Evolutionary conservation across 495 filamentous ascomycete species (phyloP).

Genomic region (Tirmania nivea): DNA sequence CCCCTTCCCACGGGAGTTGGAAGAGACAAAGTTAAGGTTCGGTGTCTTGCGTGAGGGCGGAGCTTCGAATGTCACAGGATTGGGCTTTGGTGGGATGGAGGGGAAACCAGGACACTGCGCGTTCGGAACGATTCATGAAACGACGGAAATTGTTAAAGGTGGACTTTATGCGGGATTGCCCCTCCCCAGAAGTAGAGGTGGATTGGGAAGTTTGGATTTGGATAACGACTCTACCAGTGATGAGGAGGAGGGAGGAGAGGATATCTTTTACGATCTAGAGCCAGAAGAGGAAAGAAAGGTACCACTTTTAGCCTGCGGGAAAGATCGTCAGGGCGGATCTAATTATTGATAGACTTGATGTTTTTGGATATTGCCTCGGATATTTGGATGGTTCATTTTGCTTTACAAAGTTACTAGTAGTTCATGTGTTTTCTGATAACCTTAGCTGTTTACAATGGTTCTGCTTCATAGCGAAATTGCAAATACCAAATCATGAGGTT

Average conservation of each 20-base stretch:
- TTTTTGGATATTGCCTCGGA: too few species aligned
- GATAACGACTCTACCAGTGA: neutral
- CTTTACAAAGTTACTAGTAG: too few species aligned
- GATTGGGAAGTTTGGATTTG: neutral
- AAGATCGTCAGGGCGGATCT: too few species aligned
- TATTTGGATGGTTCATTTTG: too few species aligned
- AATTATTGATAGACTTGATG: too few species aligned
- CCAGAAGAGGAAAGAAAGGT: neutral
- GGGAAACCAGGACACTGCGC: neutral
- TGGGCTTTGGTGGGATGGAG: neutral
- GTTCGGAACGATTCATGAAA: neutral
- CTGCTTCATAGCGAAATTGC: too few species aligned
- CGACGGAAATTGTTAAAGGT: neutral
- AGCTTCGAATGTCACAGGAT: neutral
- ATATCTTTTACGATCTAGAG: neutral
- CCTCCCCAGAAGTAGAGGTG: neutral
- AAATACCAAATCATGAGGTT: too few species aligned
- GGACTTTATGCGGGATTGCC: neutral
- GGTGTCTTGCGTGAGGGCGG: slow-evolving; percentile 11
- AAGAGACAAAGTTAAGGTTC: slow-evolving; percentile 20
- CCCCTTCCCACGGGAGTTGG: slow-evolving; percentile 22
- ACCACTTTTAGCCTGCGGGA: neutral
- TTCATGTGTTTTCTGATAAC: too few species aligned
- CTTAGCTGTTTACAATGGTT: too few species aligned
- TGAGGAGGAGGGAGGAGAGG: neutral